Percentiles rank a stretch among this genome's conserved stretches.
phyloP scores from a whole-genome alignment of 805 yeast genomes.

The Debaryomyces hansenii region DNA sequence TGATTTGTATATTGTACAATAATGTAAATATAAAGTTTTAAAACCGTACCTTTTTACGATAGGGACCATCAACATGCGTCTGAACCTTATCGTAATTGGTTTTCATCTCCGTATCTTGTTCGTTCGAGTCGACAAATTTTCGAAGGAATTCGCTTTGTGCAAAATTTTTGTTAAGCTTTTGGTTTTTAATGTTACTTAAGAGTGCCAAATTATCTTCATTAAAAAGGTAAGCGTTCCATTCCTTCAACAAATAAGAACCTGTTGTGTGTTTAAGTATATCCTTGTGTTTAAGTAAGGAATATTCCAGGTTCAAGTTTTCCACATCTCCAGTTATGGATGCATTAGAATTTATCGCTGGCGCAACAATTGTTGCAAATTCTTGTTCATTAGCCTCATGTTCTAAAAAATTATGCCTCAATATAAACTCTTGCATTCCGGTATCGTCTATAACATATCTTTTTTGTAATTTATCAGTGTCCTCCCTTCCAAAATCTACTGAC shows the following conservation, averaged over 20 bases:
- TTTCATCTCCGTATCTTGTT: not conserved
- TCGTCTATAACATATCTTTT: slow-evolving; percentile 55
- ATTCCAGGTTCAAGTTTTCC: slow-evolving; percentile 15
- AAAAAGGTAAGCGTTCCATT: slow-evolving; percentile 32
- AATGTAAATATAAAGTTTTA: slow-evolving; percentile 4
- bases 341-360: slow-evolving; percentile 16
- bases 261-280: slow-evolving; percentile 10
- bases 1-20: not conserved
- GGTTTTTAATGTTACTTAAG: slow-evolving; percentile 20
- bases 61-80: not conserved
- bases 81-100: not conserved
- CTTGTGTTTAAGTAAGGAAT: slow-evolving; percentile 21
- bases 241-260: slow-evolving; percentile 4
- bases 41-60: slow-evolving; percentile 18
- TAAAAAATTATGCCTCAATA: slow-evolving; percentile 51
- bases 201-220: slow-evolving; percentile 30
- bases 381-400: slow-evolving; percentile 21
- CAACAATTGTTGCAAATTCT: slow-evolving; percentile 38
- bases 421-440: slow-evolving; percentile 55
- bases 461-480: slow-evolving; percentile 6
- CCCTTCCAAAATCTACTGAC: slow-evolving; percentile 9
- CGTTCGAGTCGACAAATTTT: slow-evolving; percentile 9
- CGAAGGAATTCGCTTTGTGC: slow-evolving; percentile 19
- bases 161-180: slow-evolving; percentile 17
- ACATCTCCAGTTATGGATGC: not conserved